These are phyloP conservation scores for Linaria vulgaris DNA, from an alignment of 257 asterid species.

Conservation along the genomic window DNA sequence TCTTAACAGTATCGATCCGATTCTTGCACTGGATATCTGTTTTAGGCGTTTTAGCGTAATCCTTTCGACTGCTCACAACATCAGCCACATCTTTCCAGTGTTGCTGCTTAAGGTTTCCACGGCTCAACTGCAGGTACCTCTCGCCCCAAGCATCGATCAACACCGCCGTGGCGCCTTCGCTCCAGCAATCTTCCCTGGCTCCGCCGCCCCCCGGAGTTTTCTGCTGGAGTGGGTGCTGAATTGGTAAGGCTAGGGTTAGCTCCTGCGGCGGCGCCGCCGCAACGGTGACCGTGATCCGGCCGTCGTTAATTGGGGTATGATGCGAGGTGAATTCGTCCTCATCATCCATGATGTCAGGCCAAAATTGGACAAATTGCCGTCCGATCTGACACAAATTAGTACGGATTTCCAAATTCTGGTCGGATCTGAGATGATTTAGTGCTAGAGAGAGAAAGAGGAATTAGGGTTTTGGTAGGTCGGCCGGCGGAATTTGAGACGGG, in stretches of 20 bases:
- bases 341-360: constrained; percentile 60
- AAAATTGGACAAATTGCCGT: constrained; percentile 5
- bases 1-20: constrained; percentile 88
- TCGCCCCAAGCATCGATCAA: constrained; percentile 90
- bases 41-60: constrained; percentile 55
- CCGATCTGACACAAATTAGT: neutral
- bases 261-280: constrained; percentile 48
- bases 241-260: constrained; percentile 68
- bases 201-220: constrained; percentile 41
- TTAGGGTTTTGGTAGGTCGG: neutral
- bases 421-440: constrained; percentile 1
- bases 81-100: constrained; percentile 93
- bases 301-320: constrained; percentile 47
- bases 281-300: constrained; percentile 75
- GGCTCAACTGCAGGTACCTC: constrained; percentile 69
- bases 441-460: neutral
- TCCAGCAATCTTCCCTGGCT: constrained; percentile 92
- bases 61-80: constrained; percentile 59
- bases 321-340: constrained; percentile 62
- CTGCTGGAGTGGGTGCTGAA: constrained; percentile 35
- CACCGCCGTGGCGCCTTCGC: constrained; percentile 80
- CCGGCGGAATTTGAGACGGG: neutral
- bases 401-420: constrained; percentile 7
- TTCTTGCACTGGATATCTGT: constrained; percentile 93
- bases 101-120: constrained; percentile 86